Evolutionary conservation across 768 basidiomycete species (phyloP), one percentile per base, ranked within the genome.

Genomic region (Kwoniella sp.): DNA sequence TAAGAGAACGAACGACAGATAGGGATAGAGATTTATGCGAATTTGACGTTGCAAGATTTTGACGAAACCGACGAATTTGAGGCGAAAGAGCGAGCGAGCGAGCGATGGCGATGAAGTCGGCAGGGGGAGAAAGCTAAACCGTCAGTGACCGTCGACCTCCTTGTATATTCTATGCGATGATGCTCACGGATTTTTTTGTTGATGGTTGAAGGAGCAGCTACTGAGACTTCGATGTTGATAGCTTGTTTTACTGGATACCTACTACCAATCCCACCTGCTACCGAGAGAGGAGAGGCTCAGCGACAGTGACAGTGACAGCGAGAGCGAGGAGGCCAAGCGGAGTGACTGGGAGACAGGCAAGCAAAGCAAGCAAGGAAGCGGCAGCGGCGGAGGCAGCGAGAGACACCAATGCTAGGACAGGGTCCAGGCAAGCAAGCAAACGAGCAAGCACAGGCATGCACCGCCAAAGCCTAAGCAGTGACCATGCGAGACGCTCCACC

Each of bases 131-230:
- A 29, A 23, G 26, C 12, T 30, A 23, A 26, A 45, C 26, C 38
- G 30, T 61, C 60, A 61, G 60, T 45, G 4, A n/a, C 52, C 11
- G 15, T 17, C 8, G 28, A 38, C 47, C 41, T 38, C 7, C 50
- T 28, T 51, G 22, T 34, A 8, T 38, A 4, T 23, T 12, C 29
- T n/a, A 17, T 61, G 5, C 20, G n/a, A 54, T 52, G 11, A 37
- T 37, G 52, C 60, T 61, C 41, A 61, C 60, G 60, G 34, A 34
- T 61, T 61, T 61, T 61, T 61, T 53, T 61, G 60, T 61, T 61
- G 60, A 61, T 61, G 60, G 60, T 61, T 61, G 52, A 55, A 45
- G 60, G 52, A 61, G 41, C 41, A 45, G 41, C 41, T 45, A 45
- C 3, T 20, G 20, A 45, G 17, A 20, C 41, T 45, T 45, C 17